A percentile compares a stretch with the other conserved stretches of the same genome.
These are phyloP conservation scores for Achlya hypogyna DNA, from an alignment of 352 stramenopile species.

Conservation along the genomic window DNA sequence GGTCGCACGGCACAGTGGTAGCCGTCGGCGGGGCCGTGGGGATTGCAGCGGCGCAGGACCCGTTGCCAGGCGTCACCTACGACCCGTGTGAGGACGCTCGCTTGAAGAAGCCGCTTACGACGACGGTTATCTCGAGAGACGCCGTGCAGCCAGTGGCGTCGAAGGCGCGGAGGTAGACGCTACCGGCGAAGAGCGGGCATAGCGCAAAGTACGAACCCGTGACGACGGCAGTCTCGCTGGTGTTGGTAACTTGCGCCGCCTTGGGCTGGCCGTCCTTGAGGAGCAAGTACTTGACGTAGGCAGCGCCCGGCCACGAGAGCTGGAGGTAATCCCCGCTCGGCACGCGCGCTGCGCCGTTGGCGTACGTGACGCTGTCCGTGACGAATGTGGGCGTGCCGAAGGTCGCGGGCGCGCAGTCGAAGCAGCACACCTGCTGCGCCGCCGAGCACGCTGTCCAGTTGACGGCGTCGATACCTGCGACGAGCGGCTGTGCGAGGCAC, in stretches of 20 bases:
- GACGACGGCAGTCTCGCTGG: background rate
- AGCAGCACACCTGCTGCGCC: constrained; percentile 12
- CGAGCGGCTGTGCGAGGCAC: constrained; percentile 11
- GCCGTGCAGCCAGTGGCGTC: background rate
- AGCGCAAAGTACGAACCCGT: background rate
- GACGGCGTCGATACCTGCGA: constrained; percentile 6
- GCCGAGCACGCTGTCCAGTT: constrained; percentile 12
- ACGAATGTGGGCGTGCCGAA: constrained; percentile 15
- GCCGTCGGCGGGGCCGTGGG: background rate
- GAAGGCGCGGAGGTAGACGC: constrained; percentile 12
- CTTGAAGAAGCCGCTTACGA: background rate
- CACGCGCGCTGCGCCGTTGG: background rate
- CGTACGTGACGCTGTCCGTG: background rate
- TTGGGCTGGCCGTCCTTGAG: constrained; percentile 13
- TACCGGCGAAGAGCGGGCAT: constrained; percentile 11
- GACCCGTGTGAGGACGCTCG: background rate
- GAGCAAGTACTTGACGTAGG: constrained; percentile 8
- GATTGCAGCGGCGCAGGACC: background rate
- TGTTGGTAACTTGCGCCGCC: constrained; percentile 13
- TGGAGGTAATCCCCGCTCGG: constrained; percentile 6
- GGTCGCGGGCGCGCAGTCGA: constrained; percentile 2
- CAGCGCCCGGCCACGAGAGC: constrained; percentile 1
- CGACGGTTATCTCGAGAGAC: constrained; percentile 9
- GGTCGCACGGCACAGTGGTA: background rate
- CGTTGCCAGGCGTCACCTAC: constrained; percentile 16